phyloP scores from a whole-genome alignment of 257 asterid species.

The Thymus quinquecostatus region DNA sequence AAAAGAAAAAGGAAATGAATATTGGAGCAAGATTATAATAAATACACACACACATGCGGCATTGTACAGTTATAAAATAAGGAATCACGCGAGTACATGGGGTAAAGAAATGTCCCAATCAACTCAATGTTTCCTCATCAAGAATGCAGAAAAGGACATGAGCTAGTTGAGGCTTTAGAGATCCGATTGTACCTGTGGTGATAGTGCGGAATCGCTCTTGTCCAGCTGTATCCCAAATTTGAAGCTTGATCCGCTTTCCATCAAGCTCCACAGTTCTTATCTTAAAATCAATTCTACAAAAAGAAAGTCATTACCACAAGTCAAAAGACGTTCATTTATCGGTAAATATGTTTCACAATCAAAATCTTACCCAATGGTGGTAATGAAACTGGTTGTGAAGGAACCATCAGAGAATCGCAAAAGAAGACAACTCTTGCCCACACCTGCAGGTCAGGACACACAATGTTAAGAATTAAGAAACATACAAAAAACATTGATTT shows the following conservation, averaged over 20 bases:
- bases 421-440: conserved; percentile 92
- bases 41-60: not conserved
- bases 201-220: conserved; percentile 58
- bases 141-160: not conserved
- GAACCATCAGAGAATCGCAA: conserved; percentile 88
- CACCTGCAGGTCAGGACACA: conserved; percentile 43
- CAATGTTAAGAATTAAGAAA: not conserved
- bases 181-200: conserved; percentile 43
- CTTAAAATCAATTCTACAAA: conserved; percentile 50
- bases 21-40: not conserved
- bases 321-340: not conserved
- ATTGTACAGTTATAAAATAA: not conserved
- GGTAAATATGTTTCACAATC: not conserved
- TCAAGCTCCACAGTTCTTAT: conserved; percentile 60
- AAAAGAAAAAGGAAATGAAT: not conserved
- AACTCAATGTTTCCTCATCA: not conserved
- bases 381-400: conserved; percentile 79
- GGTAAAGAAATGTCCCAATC: conserved; percentile 20
- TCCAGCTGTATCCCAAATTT: conserved; percentile 60
- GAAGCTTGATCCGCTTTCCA: conserved; percentile 55
- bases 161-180: not conserved
- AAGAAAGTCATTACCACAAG: conserved; percentile 9
- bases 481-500: not conserved
- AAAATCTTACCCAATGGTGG: conserved; percentile 47
- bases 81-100: not conserved